These are phyloP conservation scores for Apiotrichum siamense DNA, from an alignment of 1,284 basidiomycete species.

Conservation along the genomic window DNA sequence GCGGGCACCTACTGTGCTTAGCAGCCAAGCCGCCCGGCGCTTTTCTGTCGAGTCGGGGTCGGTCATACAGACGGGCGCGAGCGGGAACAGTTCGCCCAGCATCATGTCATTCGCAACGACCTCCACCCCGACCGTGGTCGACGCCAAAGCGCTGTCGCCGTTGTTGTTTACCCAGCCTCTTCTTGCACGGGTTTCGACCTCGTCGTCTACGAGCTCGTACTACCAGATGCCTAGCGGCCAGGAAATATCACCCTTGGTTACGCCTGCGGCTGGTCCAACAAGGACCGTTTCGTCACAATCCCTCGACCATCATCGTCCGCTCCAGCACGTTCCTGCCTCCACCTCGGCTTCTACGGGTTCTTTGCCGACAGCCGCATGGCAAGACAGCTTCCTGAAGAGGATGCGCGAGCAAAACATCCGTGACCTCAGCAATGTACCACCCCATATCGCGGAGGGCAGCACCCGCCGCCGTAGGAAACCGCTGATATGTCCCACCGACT, in stretches of 20 bases:
- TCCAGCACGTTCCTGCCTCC: no score
- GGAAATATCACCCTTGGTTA: background rate
- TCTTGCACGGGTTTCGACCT: background rate
- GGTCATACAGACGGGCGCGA: background rate
- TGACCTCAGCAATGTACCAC: no score
- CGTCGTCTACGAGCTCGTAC: background rate
- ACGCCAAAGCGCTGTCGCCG: background rate
- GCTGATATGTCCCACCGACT: no score
- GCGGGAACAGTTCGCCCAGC: background rate
- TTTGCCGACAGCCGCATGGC: background rate
- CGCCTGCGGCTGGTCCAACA: no score
- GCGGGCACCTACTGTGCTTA: background rate
- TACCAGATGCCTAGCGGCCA: background rate
- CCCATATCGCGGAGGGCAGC: no score
- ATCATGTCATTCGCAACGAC: background rate
- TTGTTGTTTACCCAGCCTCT: background rate
- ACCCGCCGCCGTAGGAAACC: no score
- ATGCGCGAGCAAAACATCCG: background rate
- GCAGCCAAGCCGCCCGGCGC: background rate
- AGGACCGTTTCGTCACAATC: background rate
- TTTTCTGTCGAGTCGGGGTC: background rate
- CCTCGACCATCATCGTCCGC: background rate
- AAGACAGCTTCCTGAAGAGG: background rate
- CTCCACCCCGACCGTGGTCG: background rate
- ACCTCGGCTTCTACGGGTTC: background rate